phyloP scores from a whole-genome alignment of 805 yeast species.

The Metschnikowia anglica region DNA sequence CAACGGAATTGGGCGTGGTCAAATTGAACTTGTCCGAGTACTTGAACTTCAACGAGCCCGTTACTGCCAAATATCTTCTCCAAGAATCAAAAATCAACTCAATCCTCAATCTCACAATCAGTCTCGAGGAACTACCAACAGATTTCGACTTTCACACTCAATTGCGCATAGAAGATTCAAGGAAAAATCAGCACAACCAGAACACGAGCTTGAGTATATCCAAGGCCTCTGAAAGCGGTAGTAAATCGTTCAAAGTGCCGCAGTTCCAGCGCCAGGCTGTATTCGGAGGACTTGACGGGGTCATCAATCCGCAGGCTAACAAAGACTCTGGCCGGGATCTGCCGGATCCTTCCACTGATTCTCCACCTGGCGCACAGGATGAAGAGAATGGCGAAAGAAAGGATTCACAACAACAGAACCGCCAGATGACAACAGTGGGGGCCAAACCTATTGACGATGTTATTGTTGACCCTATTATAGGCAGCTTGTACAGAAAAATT shows the following conservation, averaged over 20 bases:
- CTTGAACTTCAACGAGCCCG: conserved; percentile 51
- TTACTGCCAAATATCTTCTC: conserved; percentile 63
- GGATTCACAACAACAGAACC: conserved; percentile 1
- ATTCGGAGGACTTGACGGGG: conserved; percentile 52
- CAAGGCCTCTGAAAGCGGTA: conserved; percentile 22
- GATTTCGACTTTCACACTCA: conserved; percentile 44
- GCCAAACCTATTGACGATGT: conserved; percentile 20
- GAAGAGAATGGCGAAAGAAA: conserved; percentile 4
- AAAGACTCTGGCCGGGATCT: conserved; percentile 6
- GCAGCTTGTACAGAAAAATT: conserved; percentile 50
- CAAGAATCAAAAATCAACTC: conserved; percentile 82
- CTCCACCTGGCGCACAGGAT: background rate
- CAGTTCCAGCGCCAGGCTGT: conserved; percentile 43
- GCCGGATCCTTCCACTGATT: background rate
- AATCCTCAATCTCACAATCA: conserved; percentile 62
- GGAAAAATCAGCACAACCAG: conserved; percentile 5
- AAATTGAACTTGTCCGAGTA: conserved; percentile 73
- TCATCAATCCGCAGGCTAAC: conserved; percentile 22
- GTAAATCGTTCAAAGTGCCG: conserved; percentile 33
- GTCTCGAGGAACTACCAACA: conserved; percentile 44
- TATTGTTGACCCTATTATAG: conserved; percentile 50
- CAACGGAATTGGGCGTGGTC: conserved; percentile 61
- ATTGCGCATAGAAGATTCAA: conserved; percentile 34
- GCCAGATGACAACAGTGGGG: conserved; percentile 10
- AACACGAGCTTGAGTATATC: conserved; percentile 11